Evolutionary conservation across 805 yeast species (phyloP).

Genomic region (Saitoella complicata): DNA sequence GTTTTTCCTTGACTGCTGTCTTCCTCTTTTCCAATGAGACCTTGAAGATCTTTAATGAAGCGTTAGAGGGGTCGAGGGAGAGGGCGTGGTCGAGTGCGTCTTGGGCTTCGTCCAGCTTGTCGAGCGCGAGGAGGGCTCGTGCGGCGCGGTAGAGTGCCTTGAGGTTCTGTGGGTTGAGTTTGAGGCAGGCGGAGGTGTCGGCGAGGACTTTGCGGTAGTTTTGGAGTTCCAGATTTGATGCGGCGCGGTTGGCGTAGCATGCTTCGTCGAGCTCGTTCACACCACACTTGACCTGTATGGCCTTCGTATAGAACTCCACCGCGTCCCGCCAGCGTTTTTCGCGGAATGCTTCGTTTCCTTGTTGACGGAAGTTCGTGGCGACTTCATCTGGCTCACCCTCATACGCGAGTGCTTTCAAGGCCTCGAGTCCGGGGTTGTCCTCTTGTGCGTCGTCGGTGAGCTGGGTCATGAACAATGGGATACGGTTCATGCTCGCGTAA

Average conservation of each 20-base stretch:
- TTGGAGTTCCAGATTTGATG: conserved; percentile 70
- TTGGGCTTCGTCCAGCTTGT: conserved; percentile 53
- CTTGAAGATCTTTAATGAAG: background rate
- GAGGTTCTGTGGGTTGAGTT: conserved; percentile 47
- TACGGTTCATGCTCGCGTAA: conserved; percentile 55
- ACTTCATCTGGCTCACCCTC: conserved; percentile 93
- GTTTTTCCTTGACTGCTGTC: background rate
- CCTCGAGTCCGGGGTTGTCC: conserved; percentile 57
- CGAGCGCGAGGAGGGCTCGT: conserved; percentile 57
- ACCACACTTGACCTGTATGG: conserved; percentile 51
- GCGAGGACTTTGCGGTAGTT: conserved; percentile 76
- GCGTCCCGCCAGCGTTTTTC: conserved; percentile 61
- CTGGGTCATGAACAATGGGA: conserved; percentile 90
- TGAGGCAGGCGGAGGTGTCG: conserved; percentile 62
- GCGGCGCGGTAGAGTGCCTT: conserved; percentile 82
- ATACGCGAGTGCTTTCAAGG: conserved; percentile 75
- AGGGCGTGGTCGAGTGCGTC: conserved; percentile 17
- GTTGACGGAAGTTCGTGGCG: conserved; percentile 76
- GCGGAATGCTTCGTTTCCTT: conserved; percentile 80
- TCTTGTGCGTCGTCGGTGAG: conserved; percentile 65
- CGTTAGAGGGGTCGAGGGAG: background rate
- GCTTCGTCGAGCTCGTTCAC: conserved; percentile 20
- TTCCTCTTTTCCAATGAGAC: background rate
- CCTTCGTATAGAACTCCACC: conserved; percentile 61
- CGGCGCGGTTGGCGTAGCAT: conserved; percentile 69